phyloP scores from a whole-genome alignment of 2,329 filamentous ascomycete genomes.

The Cordyceps sp. region DNA sequence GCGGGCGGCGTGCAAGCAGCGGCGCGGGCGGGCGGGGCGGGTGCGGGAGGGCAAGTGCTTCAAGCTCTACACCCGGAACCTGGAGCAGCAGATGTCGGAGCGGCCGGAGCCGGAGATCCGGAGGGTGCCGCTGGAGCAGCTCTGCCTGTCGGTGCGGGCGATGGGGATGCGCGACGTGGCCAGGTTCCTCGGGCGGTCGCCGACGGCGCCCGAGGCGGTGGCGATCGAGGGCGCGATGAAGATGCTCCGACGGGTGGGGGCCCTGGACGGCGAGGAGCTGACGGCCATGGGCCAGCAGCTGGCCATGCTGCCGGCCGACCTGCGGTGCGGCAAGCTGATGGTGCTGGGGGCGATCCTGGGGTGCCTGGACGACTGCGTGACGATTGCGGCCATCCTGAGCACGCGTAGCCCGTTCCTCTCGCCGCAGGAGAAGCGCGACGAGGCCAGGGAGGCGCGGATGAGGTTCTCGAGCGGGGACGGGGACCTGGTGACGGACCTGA shows the following conservation, averaged over 20 bases:
- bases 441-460: conserved; percentile 60
- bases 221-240: conserved; percentile 76
- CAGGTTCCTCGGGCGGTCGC: conserved; percentile 65
- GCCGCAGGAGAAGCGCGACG: conserved; percentile 67
- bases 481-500: conserved; percentile 74
- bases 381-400: conserved; percentile 84
- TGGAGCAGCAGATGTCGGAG: conserved; percentile 74
- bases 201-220: conserved; percentile 72
- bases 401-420: conserved; percentile 75
- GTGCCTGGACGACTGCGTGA: conserved; percentile 75
- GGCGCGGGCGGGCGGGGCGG: conserved; percentile 81
- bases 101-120: conserved; percentile 88
- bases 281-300: conserved; percentile 85
- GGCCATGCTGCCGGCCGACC: conserved; percentile 86
- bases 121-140: conserved; percentile 80
- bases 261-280: conserved; percentile 68
- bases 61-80: conserved; percentile 79
- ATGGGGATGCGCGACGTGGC: conserved; percentile 82
- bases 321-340: conserved; percentile 87
- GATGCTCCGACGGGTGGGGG: conserved; percentile 71
- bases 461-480: conserved; percentile 65
- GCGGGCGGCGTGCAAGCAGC: conserved; percentile 82
- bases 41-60: conserved; percentile 85
- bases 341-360: conserved; percentile 90
- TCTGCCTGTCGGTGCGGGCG: conserved; percentile 84